These are phyloP conservation scores for Dactylellina sp. DNA, from an alignment of 2,329 filamentous ascomycete genomes.

Conservation along the genomic window DNA sequence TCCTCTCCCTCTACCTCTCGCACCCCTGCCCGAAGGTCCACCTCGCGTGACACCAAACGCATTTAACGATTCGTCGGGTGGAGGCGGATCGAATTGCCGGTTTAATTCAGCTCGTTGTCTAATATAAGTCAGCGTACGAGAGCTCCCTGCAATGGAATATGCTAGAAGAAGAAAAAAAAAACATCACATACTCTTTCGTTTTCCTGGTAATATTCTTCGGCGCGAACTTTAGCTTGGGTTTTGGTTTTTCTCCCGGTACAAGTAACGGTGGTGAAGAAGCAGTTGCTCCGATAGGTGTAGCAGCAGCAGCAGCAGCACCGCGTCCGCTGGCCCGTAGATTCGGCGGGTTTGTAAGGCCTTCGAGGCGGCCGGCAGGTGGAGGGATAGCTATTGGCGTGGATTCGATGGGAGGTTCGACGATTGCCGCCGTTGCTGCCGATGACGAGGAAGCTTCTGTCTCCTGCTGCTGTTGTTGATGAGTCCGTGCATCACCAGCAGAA, in stretches of 20 bases:
- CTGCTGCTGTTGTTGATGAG: no score
- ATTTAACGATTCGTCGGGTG: conserved; percentile 41
- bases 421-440: conserved; percentile 15
- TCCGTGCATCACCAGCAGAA: no score
- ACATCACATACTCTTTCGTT: conserved; percentile 58
- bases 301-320: conserved; percentile 9
- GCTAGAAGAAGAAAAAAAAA: not conserved
- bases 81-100: conserved; percentile 33
- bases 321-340: conserved; percentile 12
- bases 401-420: conserved; percentile 13
- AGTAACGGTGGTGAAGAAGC: conserved; percentile 31
- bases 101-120: conserved; percentile 53
- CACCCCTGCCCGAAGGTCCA: conserved; percentile 39
- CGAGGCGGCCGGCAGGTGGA: conserved; percentile 59
- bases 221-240: conserved; percentile 59
- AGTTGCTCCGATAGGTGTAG: conserved; percentile 5
- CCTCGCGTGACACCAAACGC: conserved; percentile 48
- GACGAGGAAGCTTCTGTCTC: not conserved
- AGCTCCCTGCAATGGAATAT: not conserved
- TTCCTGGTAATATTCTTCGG: conserved; percentile 59
- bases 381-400: conserved; percentile 58
- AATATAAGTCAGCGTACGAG: not conserved
- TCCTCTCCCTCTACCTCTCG: conserved; percentile 56
- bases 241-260: conserved; percentile 29
- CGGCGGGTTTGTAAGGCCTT: conserved; percentile 54